Evolutionary conservation across 495 filamentous ascomycete species (phyloP), one percentile per base, ranked within the genome.

Genomic region (Aspergillus homomorphus): DNA sequence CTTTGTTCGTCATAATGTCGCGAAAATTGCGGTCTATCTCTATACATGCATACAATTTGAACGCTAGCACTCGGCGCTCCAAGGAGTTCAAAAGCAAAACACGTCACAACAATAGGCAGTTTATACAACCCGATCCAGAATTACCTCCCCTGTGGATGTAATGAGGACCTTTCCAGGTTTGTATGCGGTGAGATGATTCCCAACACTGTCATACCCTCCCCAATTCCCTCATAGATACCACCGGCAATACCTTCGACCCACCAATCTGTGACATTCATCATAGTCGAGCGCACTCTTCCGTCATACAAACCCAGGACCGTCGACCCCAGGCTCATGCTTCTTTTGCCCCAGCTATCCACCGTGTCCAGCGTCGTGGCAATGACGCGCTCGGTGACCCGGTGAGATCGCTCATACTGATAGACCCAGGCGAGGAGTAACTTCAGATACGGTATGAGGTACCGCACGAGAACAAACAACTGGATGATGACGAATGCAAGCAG

Each of bases 191-290:
- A 61, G 42, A 69, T 58, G 22, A 74, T 56, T 10, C 77, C 80
- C 50, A 82, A 58, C 51, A 81, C 73, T 30, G 66, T 61, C 69
- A 89, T 74, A 4, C 84, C 86, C 61, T 87, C 82, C 1, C 80
- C 80, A 44, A 88, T 73, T 0, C 86, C 86, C 51, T 89, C 86
- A 62, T 84, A 81, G 33, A 89, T 73, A 15, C 86, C 86, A 16
- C 81, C 84, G 3, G 80, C 79, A 44, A 88, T 71, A 15, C 80
- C 79, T 60, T 84, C 81, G 20, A 86, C 61, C 73, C 82, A 79
- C 84, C 84, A 87, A 4, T 68, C 61, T 1, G 76, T 75, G 14
- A 82, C 48, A 4, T 79, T 78, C 43, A 76, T 76, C 23, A 85
- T 61, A 2, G 71, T 73, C 59, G 79, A 67, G 6, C 83, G 83